Percentiles rank a stretch among this genome's conserved stretches.
Conservation (phyloP, 345 rosid species). For the Sisymbrium altissimum region DNA sequence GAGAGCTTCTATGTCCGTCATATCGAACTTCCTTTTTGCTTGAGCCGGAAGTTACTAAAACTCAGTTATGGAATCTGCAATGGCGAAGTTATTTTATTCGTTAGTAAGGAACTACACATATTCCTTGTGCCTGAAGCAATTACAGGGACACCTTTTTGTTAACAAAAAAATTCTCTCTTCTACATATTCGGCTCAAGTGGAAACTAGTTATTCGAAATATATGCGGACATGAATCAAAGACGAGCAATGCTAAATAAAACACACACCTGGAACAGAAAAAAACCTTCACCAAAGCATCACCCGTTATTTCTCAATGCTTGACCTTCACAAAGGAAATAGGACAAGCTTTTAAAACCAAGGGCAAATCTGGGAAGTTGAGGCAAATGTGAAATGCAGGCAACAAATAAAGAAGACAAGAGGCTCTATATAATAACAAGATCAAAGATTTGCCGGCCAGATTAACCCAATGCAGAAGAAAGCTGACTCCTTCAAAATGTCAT, state of each 20-base stretch:
- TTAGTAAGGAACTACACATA: background rate
- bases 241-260: background rate
- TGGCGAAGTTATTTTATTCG: background rate
- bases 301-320: constrained; percentile 16
- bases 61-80: constrained; percentile 18
- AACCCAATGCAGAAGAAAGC: constrained; percentile 7
- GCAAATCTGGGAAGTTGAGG: background rate
- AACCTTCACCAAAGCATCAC: constrained; percentile 27
- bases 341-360: constrained; percentile 17
- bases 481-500: constrained; percentile 13
- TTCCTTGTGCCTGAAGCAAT: background rate
- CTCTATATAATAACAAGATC: constrained; percentile 19
- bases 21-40: constrained; percentile 33
- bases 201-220: background rate
- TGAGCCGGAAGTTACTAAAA: constrained; percentile 25
- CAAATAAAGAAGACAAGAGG: constrained; percentile 17
- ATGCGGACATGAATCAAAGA: background rate
- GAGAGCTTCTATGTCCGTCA: constrained; percentile 52
- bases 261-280: constrained; percentile 13
- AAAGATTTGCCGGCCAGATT: constrained; percentile 32
- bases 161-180: background rate
- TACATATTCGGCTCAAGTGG: background rate
- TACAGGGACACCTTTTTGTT: background rate
- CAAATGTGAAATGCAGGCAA: constrained; percentile 19
- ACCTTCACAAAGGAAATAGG: constrained; percentile 17